Evolutionary conservation across 2,329 filamentous ascomycete genomes (phyloP).

Genomic region (Cladorrhinum sp.): DNA sequence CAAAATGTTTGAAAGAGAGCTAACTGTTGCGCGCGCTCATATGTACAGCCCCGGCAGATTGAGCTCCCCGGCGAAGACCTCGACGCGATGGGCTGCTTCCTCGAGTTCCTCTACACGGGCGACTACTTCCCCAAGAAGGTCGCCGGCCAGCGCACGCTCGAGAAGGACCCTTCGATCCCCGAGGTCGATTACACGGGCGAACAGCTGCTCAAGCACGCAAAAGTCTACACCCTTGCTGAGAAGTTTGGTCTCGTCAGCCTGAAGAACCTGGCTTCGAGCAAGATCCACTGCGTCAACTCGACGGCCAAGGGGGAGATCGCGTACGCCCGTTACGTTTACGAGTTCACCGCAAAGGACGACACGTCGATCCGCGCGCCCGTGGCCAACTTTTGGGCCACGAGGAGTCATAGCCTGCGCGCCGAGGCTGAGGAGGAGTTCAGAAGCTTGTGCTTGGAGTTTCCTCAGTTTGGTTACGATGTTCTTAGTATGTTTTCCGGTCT

Average conservation of each 20-base stretch:
- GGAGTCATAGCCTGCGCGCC: slow-evolving; percentile 75
- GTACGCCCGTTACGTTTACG: slow-evolving; percentile 89
- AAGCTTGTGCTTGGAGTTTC: slow-evolving; percentile 79
- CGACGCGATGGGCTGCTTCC: slow-evolving; percentile 72
- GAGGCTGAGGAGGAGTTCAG: slow-evolving; percentile 86
- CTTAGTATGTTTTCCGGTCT: slow-evolving; percentile 56
- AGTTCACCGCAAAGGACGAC: slow-evolving; percentile 68
- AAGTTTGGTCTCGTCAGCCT: slow-evolving; percentile 68
- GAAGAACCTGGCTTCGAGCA: slow-evolving; percentile 74
- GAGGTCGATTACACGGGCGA: slow-evolving; percentile 72
- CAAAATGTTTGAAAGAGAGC: not conserved
- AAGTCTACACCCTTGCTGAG: slow-evolving; percentile 83
- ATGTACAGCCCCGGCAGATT: slow-evolving; percentile 64
- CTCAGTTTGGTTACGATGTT: slow-evolving; percentile 90
- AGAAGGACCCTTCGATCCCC: slow-evolving; percentile 64
- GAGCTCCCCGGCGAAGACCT: slow-evolving; percentile 65
- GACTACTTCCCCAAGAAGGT: slow-evolving; percentile 79
- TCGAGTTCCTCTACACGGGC: slow-evolving; percentile 80
- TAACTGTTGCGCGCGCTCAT: too few relatives aligned
- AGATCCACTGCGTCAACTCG: slow-evolving; percentile 88
- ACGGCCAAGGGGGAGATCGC: slow-evolving; percentile 87
- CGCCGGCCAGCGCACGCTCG: slow-evolving; percentile 62
- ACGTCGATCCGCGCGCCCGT: slow-evolving; percentile 73
- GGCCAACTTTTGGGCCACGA: slow-evolving; percentile 85
- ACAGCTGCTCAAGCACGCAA: slow-evolving; percentile 83